These are phyloP conservation scores for Aspergillus avenaceus DNA, from an alignment of 495 filamentous ascomycete species.

Conservation along the genomic window DNA sequence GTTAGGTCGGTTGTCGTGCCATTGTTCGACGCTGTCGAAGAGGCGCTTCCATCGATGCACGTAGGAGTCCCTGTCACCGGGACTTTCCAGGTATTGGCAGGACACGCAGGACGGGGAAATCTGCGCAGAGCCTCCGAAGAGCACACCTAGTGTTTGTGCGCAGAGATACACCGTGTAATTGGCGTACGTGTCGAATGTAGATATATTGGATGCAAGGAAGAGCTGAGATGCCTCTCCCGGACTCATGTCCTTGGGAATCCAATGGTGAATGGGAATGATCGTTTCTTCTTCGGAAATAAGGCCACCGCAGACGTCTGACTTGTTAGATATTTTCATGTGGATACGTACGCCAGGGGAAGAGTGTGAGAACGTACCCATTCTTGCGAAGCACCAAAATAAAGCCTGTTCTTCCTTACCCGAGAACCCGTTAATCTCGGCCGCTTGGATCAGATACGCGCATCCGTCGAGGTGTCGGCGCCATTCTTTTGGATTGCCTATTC, in stretches of 20 bases:
- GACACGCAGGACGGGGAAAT: slow-evolving; percentile 14
- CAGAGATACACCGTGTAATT: slow-evolving; percentile 45
- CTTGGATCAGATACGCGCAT: slow-evolving; percentile 40
- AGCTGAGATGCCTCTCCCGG: slow-evolving; percentile 21
- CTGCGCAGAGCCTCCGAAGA: slow-evolving; percentile 19
- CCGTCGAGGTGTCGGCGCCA: slow-evolving; percentile 47
- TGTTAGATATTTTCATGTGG: neutral
- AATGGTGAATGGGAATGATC: slow-evolving; percentile 27
- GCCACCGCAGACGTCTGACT: slow-evolving; percentile 36
- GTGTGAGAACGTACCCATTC: slow-evolving; percentile 34
- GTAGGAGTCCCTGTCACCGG: slow-evolving; percentile 19
- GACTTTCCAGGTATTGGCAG: slow-evolving; percentile 14
- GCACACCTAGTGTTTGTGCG: slow-evolving; percentile 32
- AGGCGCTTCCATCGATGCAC: slow-evolving; percentile 30
- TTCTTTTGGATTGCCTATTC: slow-evolving; percentile 32
- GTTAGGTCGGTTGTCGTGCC: slow-evolving; percentile 35
- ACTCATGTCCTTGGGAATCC: slow-evolving; percentile 28
- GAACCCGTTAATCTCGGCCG: slow-evolving; percentile 34
- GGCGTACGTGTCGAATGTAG: slow-evolving; percentile 29
- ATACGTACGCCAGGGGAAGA: neutral
- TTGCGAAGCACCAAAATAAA: slow-evolving; percentile 45
- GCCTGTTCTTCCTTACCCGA: slow-evolving; percentile 39
- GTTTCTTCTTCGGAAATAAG: slow-evolving; percentile 41
- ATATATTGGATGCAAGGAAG: slow-evolving; percentile 24
- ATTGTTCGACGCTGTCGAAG: slow-evolving; percentile 32